These are phyloP conservation scores for Cladosporium sp. DNA, from an alignment of 2,329 filamentous ascomycete genomes.

Conservation along the genomic window DNA sequence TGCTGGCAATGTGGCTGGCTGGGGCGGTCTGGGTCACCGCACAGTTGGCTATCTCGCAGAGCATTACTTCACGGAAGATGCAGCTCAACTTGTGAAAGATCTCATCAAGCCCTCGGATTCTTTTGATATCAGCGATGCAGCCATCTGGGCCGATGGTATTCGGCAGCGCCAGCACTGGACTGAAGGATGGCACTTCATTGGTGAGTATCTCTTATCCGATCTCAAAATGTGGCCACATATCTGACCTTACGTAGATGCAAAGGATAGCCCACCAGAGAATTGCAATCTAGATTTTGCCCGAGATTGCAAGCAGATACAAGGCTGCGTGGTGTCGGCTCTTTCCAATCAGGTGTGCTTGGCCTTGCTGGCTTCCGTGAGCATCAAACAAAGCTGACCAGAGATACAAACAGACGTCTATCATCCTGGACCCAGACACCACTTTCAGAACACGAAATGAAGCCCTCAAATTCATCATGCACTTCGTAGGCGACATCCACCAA, in stretches of 20 bases:
- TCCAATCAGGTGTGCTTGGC: constrained; percentile 27
- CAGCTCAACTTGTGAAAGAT: not conserved
- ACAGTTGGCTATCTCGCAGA: constrained; percentile 15
- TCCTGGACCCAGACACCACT: constrained; percentile 32
- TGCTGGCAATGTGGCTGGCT: constrained; percentile 1
- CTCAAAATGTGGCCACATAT: not conserved
- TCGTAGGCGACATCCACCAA: constrained; percentile 63
- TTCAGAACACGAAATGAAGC: constrained; percentile 41
- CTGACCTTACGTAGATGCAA: constrained; percentile 54
- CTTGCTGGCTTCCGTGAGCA: not conserved
- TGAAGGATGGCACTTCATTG: constrained; percentile 17
- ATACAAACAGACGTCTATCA: constrained; percentile 48
- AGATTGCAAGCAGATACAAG: constrained; percentile 50
- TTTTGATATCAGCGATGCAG: constrained; percentile 16
- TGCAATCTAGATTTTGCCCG: constrained; percentile 53
- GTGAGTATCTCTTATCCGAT: not conserved
- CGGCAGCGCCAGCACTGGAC: not conserved
- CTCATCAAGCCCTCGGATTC: constrained; percentile 1
- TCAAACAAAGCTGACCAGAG: not conserved
- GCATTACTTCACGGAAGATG: constrained; percentile 10
- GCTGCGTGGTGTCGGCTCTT: constrained; percentile 55
- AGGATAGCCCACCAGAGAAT: constrained; percentile 45
- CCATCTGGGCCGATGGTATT: constrained; percentile 9
- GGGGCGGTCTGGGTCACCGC: constrained; percentile 17
- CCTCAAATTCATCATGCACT: constrained; percentile 53